These are phyloP conservation scores for Sarcocystis neurona DNA, from an alignment of 169 alveolate species.

Conservation along the genomic window DNA sequence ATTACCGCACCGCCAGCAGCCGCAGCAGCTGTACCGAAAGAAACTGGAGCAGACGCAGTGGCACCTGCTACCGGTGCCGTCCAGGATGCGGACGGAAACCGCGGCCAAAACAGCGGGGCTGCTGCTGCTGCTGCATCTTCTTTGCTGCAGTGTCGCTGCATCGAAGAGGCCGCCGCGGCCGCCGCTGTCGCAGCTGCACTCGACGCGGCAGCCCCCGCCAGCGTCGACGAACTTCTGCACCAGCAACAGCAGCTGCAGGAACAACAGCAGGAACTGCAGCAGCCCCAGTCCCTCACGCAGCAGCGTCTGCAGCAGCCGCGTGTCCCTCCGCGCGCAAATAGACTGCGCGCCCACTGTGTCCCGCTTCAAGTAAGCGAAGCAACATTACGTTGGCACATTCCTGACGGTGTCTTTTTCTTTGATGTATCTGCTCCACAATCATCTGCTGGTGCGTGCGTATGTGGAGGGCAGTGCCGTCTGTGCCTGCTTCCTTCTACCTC, in stretches of 20 bases:
- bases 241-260: background rate
- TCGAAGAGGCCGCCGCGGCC: conserved; percentile 2
- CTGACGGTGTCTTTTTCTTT: too few relatives aligned
- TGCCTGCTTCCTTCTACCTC: too few relatives aligned
- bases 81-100: background rate
- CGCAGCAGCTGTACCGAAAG: too few relatives aligned
- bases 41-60: too few relatives aligned
- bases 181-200: background rate
- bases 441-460: too few relatives aligned
- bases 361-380: background rate
- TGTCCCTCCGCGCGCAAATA: too few relatives aligned
- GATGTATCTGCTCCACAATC: too few relatives aligned
- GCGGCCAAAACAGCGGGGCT: background rate
- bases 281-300: too few relatives aligned
- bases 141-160: background rate
- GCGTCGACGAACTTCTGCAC: background rate
- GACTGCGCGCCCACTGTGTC: background rate
- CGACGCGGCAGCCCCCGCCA: background rate
- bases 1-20: too few relatives aligned
- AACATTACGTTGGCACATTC: background rate
- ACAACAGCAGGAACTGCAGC: background rate
- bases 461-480: too few relatives aligned
- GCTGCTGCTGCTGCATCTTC: background rate
- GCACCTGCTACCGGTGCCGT: too few relatives aligned
- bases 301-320: too few relatives aligned